A percentile compares a stretch with the other conserved stretches of the same genome.
These are phyloP conservation scores for Xylaria sp. DNA, from an alignment of 2,329 filamentous ascomycete genomes.

Conservation along the genomic window DNA sequence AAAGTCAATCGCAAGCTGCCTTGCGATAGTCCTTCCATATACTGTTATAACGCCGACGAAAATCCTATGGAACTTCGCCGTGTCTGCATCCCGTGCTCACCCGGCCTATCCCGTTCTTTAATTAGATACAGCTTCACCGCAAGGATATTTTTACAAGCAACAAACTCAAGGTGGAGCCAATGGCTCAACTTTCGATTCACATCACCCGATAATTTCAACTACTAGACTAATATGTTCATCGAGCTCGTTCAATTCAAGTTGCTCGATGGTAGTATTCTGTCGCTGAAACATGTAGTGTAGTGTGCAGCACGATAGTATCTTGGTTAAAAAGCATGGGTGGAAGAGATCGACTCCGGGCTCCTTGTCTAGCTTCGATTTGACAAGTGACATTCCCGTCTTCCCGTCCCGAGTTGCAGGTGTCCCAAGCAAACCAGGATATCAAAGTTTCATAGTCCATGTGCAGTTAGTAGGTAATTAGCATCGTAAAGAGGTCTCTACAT, in stretches of 20 bases:
- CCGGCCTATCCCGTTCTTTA: constrained; percentile 30
- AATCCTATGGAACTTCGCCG: constrained; percentile 21
- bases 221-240: constrained; percentile 7
- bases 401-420: constrained; percentile 46
- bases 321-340: constrained; percentile 29
- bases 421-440: constrained; percentile 32
- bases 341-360: constrained; percentile 37
- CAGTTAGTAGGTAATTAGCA: constrained; percentile 1
- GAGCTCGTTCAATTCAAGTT: constrained; percentile 13
- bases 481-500: no score
- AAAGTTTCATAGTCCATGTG: constrained; percentile 32
- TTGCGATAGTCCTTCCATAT: background rate
- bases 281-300: constrained; percentile 13
- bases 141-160: constrained; percentile 26
- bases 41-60: background rate
- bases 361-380: constrained; percentile 45
- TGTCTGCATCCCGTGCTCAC: constrained; percentile 14
- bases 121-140: constrained; percentile 40
- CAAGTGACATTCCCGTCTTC: constrained; percentile 45
- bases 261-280: constrained; percentile 3
- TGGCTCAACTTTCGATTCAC: constrained; percentile 15
- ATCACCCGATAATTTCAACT: constrained; percentile 27
- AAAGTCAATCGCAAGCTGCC: constrained; percentile 1
- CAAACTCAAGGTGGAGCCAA: constrained; percentile 26
- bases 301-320: constrained; percentile 6